Base-by-base conservation (phyloP, 2,329 filamentous ascomycete genomes). In the Graphium sp. region DNA sequence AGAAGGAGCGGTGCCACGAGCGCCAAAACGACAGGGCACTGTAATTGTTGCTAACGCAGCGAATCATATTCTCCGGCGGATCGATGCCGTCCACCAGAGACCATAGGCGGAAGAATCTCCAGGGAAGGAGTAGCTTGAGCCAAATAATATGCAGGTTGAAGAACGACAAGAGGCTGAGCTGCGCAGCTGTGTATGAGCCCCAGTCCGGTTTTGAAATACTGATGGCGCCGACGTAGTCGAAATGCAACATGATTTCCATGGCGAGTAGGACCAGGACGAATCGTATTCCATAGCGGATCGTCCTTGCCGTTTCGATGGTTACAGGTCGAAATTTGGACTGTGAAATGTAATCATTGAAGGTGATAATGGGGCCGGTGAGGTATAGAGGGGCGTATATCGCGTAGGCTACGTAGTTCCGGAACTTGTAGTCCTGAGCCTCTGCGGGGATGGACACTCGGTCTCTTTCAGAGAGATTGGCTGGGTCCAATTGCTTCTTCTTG, bases 81-180 rank as follows among this genome's bases (percentile, higher is more conserved):
- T 98, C 89, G 40, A 98, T 72, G 35, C 81, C 82, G 48, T 98
- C 89, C 11, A 85, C 47, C 4, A 98, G 66, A 0, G 82, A 66
- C 89, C 89, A 98, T n/a, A 98, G 71, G 5, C 91, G 80, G 67
- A 95, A 95, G 49, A 95, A 77, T n/a, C 89, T 79, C 85, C 87
- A 98, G 1, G 89, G 89, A 6, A 98, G 71, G 5, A 98, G 72
- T 2, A 98, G 72, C 50, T 98, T 98, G 26, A 98, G 66, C 91
- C 91, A 98, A 49, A 98, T 91, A 46, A 94, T 73, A 55, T 93
- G 82, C 9, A 98, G 73, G 52, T 94, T 94, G 61, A 95, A 91
- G 58, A 79, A 94, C 21, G 83, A 89, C 9, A 98, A 66, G 57
- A 98, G 74, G 44, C 73, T 79, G 24, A 98, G 70, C 48, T 98